Conservation (phyloP, 257 asterid genomes). For the Rehmannia glutinosa region DNA sequence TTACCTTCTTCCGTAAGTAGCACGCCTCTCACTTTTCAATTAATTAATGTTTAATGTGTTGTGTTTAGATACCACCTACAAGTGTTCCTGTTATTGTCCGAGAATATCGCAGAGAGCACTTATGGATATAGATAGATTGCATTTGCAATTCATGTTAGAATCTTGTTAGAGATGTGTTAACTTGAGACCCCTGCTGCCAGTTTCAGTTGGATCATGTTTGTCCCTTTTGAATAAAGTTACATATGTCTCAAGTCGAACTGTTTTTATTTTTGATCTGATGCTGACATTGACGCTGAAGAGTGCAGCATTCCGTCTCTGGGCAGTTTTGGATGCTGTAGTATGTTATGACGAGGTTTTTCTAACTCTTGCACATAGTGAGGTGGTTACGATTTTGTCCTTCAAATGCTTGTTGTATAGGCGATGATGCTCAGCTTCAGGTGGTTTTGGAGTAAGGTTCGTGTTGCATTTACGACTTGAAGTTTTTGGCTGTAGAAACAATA, state of each 20-base stretch:
- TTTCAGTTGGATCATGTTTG: background rate
- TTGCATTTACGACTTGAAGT: background rate
- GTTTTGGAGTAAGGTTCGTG: background rate
- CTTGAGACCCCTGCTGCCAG: background rate
- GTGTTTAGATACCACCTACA: slow-evolving; percentile 83
- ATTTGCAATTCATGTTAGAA: slow-evolving; percentile 7
- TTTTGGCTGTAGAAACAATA: too few species aligned
- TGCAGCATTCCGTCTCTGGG: slow-evolving; percentile 48
- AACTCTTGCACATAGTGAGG: background rate
- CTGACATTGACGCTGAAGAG: background rate
- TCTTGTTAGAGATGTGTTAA: slow-evolving; percentile 10
- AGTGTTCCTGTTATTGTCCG: slow-evolving; percentile 94
- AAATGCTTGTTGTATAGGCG: background rate
- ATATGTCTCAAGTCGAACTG: slow-evolving; percentile 13
- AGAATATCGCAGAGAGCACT: slow-evolving; percentile 69
- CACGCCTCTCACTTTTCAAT: background rate
- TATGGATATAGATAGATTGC: slow-evolving; percentile 54
- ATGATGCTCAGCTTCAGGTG: background rate
- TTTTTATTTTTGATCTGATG: slow-evolving; percentile 25
- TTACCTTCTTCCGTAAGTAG: background rate
- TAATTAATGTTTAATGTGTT: background rate
- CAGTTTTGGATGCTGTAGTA: slow-evolving; percentile 28
- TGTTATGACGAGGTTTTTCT: background rate
- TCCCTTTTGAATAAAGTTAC: background rate
- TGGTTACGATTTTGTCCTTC: background rate